Evolutionary conservation across 1,139 yeast species (phyloP).

Genomic region (Protomyces gravidus): DNA sequence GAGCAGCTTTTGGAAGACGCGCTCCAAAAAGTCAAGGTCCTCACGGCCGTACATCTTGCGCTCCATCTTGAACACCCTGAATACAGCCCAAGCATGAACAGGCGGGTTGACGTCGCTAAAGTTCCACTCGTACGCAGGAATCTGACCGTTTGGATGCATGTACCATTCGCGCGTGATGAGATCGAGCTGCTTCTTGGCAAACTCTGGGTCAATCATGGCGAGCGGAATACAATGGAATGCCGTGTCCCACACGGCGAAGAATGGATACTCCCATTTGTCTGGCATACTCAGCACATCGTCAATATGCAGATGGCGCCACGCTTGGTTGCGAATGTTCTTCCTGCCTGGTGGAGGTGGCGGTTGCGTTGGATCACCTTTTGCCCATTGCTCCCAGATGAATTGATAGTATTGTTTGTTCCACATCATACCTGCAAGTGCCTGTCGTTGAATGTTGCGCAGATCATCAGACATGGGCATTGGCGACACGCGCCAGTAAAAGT

Average conservation of each 20-base stretch:
- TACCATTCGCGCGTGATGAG: conserved; percentile 92
- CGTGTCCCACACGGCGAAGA: conserved; percentile 97
- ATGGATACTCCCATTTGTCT: conserved; percentile 96
- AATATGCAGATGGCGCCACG: conserved; percentile 86
- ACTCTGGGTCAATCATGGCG: conserved; percentile 92
- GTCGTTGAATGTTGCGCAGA: conserved; percentile 80
- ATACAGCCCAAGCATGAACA: conserved; percentile 96
- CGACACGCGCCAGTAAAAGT: conserved; percentile 83
- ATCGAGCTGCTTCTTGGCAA: conserved; percentile 86
- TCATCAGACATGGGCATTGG: conserved; percentile 84
- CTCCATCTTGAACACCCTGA: conserved; percentile 83
- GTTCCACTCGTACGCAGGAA: conserved; percentile 98
- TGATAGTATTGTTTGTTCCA: conserved; percentile 95
- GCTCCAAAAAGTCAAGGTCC: conserved; percentile 79
- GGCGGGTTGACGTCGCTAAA: conserved; percentile 95
- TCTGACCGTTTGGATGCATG: conserved; percentile 98
- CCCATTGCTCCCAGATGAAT: conserved; percentile 84
- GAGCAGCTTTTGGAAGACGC: conserved; percentile 84
- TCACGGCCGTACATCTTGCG: conserved; percentile 78
- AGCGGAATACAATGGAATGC: conserved; percentile 94
- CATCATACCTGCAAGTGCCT: conserved; percentile 87
- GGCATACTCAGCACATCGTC: conserved; percentile 89
- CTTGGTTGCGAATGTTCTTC: conserved; percentile 76
- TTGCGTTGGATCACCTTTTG: conserved; percentile 76
- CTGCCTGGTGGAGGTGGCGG: conserved; percentile 73